Conservation (phyloP, 2,329 filamentous ascomycete species). For the Emericellopsis atlantica region DNA sequence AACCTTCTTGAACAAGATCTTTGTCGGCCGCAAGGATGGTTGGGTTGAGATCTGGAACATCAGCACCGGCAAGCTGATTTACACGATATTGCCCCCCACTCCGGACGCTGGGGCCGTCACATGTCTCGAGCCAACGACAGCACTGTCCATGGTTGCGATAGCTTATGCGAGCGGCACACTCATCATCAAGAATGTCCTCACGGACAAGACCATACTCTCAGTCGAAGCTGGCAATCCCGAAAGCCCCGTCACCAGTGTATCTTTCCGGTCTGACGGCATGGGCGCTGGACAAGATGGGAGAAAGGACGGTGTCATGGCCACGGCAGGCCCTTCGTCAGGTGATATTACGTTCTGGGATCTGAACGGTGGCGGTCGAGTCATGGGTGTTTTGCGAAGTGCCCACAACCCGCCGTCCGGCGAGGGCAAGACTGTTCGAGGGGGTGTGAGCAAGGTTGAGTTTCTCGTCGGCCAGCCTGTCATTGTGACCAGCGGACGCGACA, state of each 20-base stretch:
- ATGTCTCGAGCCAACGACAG: conserved; percentile 72
- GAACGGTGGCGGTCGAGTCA: conserved; percentile 75
- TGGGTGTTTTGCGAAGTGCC: conserved; percentile 75
- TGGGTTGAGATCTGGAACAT: conserved; percentile 96
- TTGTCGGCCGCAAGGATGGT: conserved; percentile 77
- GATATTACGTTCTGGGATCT: conserved; percentile 96
- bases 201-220: conserved; percentile 60
- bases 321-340: conserved; percentile 63
- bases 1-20: conserved; percentile 91
- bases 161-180: conserved; percentile 73
- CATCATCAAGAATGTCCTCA: conserved; percentile 68
- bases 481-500: conserved; percentile 82
- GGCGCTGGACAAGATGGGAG: conserved; percentile 82
- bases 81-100: conserved; percentile 71
- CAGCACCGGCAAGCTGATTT: conserved; percentile 80
- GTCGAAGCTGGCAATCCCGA: conserved; percentile 54
- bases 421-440: conserved; percentile 50
- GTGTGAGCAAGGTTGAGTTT: conserved; percentile 82
- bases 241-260: conserved; percentile 64
- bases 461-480: conserved; percentile 80
- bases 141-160: conserved; percentile 74
- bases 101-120: conserved; percentile 70
- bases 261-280: conserved; percentile 79
- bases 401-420: conserved; percentile 61
- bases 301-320: conserved; percentile 87